Evolutionary conservation across 192 early-diverging fungal species (phyloP).

Genomic region (Obelidium mucronatum): DNA sequence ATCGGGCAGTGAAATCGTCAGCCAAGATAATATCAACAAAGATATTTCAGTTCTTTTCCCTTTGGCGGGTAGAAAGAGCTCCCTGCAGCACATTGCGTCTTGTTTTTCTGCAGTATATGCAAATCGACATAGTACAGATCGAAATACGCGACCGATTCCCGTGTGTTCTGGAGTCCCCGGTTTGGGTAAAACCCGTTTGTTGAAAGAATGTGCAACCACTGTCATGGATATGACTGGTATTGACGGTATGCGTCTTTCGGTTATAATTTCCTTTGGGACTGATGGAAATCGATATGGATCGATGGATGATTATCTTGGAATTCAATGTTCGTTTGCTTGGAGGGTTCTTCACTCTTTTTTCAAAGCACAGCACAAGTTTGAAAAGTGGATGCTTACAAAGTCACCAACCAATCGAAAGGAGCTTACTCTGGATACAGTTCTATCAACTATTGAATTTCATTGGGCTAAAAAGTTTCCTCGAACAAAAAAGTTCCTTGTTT

Average conservation of each 20-base stretch:
- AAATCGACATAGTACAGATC: constrained; percentile 18
- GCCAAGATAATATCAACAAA: too few species aligned
- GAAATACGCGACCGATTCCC: constrained; percentile 21
- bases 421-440: constrained; percentile 8
- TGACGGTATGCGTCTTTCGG: constrained; percentile 15
- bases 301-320: constrained; percentile 26
- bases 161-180: constrained; percentile 33
- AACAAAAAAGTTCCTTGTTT: constrained; percentile 18
- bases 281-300: constrained; percentile 21
- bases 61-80: constrained; percentile 24
- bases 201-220: constrained; percentile 31
- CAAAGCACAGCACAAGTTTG: constrained; percentile 24
- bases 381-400: constrained; percentile 19
- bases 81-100: constrained; percentile 16
- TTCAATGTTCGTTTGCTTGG: constrained; percentile 37
- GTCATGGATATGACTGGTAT: constrained; percentile 31
- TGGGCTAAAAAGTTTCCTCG: neutral
- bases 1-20: too few species aligned
- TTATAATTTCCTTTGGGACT: constrained; percentile 28
- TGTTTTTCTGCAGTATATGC: constrained; percentile 10
- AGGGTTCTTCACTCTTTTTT: constrained; percentile 19
- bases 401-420: constrained; percentile 26
- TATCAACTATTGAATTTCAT: constrained; percentile 27
- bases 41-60: too few species aligned
- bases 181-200: constrained; percentile 36